Evolutionary conservation across 179 eudicot species (phyloP), one percentile per base, ranked within the genome.

Genomic region (Patellifolia procumbens): DNA sequence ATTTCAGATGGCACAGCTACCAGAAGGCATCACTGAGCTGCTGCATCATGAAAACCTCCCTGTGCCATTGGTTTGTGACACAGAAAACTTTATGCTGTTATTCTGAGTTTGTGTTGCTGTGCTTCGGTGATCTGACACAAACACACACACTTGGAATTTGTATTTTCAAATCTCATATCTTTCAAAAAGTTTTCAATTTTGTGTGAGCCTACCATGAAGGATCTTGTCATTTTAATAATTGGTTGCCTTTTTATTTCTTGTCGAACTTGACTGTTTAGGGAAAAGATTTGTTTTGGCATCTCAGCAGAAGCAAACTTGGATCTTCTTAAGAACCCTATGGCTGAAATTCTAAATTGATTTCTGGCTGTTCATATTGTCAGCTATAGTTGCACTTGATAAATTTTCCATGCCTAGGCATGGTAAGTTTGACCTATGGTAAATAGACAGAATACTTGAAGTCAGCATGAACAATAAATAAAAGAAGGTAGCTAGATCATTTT

Each of bases 21-120:
- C 99, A 0, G 98, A 96, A 83, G 98, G 99, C 65, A 90, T 96
- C 77, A 91, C 98, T 0, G 94, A 96, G 78, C 74, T 95, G 79
- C 78, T 93, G 80, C 92, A 95, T 80, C 99, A 95, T 74, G 96
- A 91, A 70, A 85, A 90, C 65, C 84, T 96, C 28, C 82, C 79
- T 39, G 91, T 96, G 77, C 99, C 99, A 68, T 81, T 93, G 97
- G 97, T 96, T 88, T 74, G 93, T 89, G 73, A 48, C 62, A 5
- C 37, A 60, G 39, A 70, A 42, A 62, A 29, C 37, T 34, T 42
- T 9, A 6, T 70, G 55, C 24, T 49, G 60, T 63, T 35, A 60
- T 39, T 72, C 52, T 5, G 39, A 79, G 34, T 72, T 7, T 42
- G 56, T 19, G 22, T 34, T 65, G 71, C 24, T 22, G 49, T 65